Base-by-base conservation (phyloP, 2,329 filamentous ascomycete genomes). In the Exserohilum turcica region DNA sequence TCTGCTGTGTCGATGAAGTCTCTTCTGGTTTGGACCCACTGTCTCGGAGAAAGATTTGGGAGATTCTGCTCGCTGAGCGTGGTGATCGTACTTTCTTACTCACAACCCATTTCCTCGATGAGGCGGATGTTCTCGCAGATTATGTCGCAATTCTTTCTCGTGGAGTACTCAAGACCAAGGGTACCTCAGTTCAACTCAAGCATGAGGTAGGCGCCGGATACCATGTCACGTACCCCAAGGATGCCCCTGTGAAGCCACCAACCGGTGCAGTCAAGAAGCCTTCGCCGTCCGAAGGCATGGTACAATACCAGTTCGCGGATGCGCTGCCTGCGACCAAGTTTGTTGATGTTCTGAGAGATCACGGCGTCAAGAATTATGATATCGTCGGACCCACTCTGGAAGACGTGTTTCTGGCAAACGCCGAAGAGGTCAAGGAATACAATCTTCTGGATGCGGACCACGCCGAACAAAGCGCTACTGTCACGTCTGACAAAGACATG, bases 91-190 rank as follows among this genome's bases (percentile, higher is more conserved):
- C 92, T 0, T 89, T 96, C 64, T 84, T 97, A 36, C 75, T 97
- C 52, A 97, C 92, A 0, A 97, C 92, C 0, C 93, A 97, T 72
- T 97, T 96, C 73, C 80, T 97, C 7, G 93, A 97, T 66, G 93
- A 97, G 74, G 93, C 92, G 0, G 92, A 97, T 68, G 79, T 96
- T 1, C 82, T 97, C 0, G 89, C 92, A 0, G 93, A 97, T 68
- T 88, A 92, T 56, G 95, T 97, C 60, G 90, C 88, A 1, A 91
- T 97, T 47, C 78, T 97, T 9, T 95, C 91, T 3, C 92, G 91
- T 68, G 92, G 92, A 16, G 86, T 85, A 1, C 80, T 96, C 2
- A 90, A 91, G 50, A 91, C 90, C 0, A 82, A 91, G 63, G 92
- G 92, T 3, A 92, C 91, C 2, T 92, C 91, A 2, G 91, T 92